Evolutionary conservation across 257 asterid genomes (phyloP), one percentile per base, ranked within the genome.

Genomic region (Nicotiana noctiflora): DNA sequence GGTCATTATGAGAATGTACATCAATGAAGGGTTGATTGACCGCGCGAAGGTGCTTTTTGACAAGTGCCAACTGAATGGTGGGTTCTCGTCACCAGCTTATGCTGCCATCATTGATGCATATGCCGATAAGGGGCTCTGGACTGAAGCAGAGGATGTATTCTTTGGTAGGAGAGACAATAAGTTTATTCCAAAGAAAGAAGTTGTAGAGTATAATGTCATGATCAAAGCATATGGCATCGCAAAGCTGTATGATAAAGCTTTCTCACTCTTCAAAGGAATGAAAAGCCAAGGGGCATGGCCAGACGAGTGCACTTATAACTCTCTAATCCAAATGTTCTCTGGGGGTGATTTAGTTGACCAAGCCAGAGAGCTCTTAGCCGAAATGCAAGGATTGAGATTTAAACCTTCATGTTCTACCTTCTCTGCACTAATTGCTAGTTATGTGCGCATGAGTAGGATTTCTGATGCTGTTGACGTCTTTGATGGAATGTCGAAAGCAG

Each of bases 241-340:
- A 25, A 83, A 90, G 83, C 89, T 83, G 32, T 88, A 89, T 60
- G 97, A 91, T 75, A 89, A 91, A 86, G 97, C 98, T 64, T 70
- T 86, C 44, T 86, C 88, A 3, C 95, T 95, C 76, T 95, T 95
- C 86, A 86, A 83, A 81, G 89, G 94, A 60, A 95, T 95, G 99
- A 92, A 93, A 84, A 91, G 87, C 86, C 97, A 92, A 74, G 99
- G 99, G 63, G 86, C 90, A 15, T 95, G 97, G 99, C 99, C 99
- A 18, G 98, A 95, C 72, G 91, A 89, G 80, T 92, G 97, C 87
- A 95, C 99, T 12, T 95, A 89, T 80, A 93, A 95, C 87, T 89
- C 98, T 78, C 88, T 93, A 46, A 91, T 92, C 79, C 98, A 95
- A 83, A 95, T 95, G 98, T 85, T 88, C 49, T 90, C 93, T 6